Percentiles rank a stretch among this genome's conserved stretches.
Conservation (phyloP, 345 rosid species). For the Aegle marmelos region DNA sequence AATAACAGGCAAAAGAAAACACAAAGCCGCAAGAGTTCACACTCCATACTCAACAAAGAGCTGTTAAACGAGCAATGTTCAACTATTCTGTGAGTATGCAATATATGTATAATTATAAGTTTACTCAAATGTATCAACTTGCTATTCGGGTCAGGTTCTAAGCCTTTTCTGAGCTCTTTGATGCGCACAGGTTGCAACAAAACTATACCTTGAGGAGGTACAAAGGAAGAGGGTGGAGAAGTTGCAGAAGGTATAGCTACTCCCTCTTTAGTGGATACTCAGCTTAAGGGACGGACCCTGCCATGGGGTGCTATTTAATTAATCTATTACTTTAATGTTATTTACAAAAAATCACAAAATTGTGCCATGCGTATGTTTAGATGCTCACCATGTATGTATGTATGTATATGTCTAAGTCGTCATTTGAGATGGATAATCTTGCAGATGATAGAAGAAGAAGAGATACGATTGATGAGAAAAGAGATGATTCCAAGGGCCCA, state of each 20-base stretch:
- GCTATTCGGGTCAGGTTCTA: not conserved
- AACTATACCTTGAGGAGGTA: constrained; percentile 48
- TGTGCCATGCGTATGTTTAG: too few relatives aligned
- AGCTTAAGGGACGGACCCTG: too few relatives aligned
- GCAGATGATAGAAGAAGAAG: constrained; percentile 81
- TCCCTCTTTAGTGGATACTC: too few relatives aligned
- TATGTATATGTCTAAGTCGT: not conserved
- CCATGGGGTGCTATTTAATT: too few relatives aligned
- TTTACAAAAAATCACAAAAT: too few relatives aligned
- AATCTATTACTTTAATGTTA: too few relatives aligned
- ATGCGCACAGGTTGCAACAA: constrained; percentile 64
- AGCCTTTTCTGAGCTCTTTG: not conserved
- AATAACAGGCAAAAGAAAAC: constrained; percentile 53
- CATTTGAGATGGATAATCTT: not conserved
- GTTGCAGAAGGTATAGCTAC: constrained; percentile 50
- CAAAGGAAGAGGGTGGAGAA: constrained; percentile 61
- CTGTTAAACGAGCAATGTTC: constrained; percentile 77
- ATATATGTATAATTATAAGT: not conserved
- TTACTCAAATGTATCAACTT: not conserved
- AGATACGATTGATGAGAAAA: constrained; percentile 61
- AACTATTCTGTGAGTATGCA: constrained; percentile 55
- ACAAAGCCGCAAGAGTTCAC: constrained; percentile 63
- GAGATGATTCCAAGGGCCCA: constrained; percentile 90
- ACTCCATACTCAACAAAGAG: constrained; percentile 80
- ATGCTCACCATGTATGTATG: not conserved